Base-by-base conservation (phyloP, 2,329 filamentous ascomycete species). In the Aspergillus uvarum region DNA sequence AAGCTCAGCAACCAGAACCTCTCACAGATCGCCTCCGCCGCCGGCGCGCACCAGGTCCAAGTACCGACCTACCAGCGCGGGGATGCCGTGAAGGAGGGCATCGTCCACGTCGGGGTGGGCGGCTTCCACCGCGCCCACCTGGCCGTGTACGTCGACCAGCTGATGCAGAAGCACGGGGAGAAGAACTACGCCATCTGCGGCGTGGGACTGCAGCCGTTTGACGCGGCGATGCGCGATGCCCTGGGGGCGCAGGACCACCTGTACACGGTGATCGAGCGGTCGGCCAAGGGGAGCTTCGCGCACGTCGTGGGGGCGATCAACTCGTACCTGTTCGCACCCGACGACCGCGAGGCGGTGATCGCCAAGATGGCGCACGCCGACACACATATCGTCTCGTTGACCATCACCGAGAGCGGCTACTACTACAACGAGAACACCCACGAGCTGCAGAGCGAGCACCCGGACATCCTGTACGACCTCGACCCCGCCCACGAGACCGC, bases 341-440 rank as follows among this genome's bases (percentile, higher is more conserved):
- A 83, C 65, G 67, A 83, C 70, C 77, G 79, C 53, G 76, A 82
- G 72, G 80, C 81, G 38, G 81, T 83, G 61, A 78, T 84, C 32
- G 78, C 77, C 67, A 84, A 84, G 77, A 83, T 84, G 81, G 82
- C 82, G 1, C 77, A 83, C 72, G 76, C 80, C 0, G 81, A 83
- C 67, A 84, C 82, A 12, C 80, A 77, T 68, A 84, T 84, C 61
- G 82, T 84, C 32, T 84, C 82, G 16, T 69, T 84, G 70, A 84
- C 82, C 67, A 84, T 84, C 69, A 84, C 82, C 48, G 82, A 84
- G 74, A 82, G 79, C 67, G 82, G 82, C 63, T 84, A 84, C 79
- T 84, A 81, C 75, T 83, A 83, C 76, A 82, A 84, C 68, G 82
- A 84, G 69, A 83, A 84, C 76, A 81, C 81, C n/a, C 82, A 84